Conservation (phyloP, 1,284 basidiomycete species). For the Spongispora temasekensis region DNA sequence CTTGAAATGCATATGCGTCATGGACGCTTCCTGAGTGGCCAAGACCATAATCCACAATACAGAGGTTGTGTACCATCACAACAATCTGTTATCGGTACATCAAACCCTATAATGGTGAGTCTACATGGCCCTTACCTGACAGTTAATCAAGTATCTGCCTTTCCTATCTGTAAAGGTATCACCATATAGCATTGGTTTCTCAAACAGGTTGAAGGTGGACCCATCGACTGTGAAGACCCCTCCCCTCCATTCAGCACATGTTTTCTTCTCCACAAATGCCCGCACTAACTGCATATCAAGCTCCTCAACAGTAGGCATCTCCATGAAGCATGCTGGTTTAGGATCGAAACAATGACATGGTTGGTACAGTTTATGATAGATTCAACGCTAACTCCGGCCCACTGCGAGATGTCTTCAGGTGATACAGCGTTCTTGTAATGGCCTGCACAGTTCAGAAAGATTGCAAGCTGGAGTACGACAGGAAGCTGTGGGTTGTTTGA, state of each 20-base stretch:
- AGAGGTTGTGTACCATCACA: background rate
- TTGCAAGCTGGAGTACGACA: conserved; percentile 35
- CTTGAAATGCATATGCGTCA: conserved; percentile 6
- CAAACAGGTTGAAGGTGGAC: too few species aligned
- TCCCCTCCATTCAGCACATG: too few species aligned
- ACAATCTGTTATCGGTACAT: background rate
- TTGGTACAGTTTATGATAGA: background rate
- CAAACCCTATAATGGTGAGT: background rate
- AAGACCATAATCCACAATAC: conserved; percentile 7
- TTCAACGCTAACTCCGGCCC: background rate
- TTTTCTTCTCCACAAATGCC: background rate
- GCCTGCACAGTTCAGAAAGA: background rate
- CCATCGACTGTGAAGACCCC: too few species aligned
- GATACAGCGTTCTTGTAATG: background rate
- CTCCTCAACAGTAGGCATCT: background rate
- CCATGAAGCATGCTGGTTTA: background rate
- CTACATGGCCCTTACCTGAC: too few species aligned
- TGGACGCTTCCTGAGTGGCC: conserved; percentile 10
- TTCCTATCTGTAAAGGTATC: too few species aligned
- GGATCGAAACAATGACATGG: background rate
- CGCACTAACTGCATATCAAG: background rate
- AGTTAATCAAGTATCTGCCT: too few species aligned
- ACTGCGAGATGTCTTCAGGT: background rate
- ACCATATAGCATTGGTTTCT: too few species aligned
- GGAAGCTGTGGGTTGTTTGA: conserved; percentile 34